Evolutionary conservation across 1,284 basidiomycete genomes (phyloP).

Genomic region (Inonotus hispidus): DNA sequence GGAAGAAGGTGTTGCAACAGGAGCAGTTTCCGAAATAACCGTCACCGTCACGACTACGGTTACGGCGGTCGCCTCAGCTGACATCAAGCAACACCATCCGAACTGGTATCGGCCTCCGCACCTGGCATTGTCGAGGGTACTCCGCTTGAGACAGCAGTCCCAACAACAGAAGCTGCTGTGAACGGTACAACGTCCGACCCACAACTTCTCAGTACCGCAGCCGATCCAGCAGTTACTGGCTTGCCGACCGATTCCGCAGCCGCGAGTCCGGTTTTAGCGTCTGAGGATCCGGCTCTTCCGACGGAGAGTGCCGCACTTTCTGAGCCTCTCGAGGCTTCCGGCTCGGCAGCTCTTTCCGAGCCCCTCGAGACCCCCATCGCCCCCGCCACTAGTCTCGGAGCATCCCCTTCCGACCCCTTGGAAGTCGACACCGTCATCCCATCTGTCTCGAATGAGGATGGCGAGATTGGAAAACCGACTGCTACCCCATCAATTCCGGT

Average conservation of each 20-base stretch:
- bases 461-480: not conserved
- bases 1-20: not conserved
- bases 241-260: not conserved
- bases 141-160: no score
- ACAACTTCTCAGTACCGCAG: no score
- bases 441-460: not conserved
- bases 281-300: not conserved
- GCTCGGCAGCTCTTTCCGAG: not conserved
- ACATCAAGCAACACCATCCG: not conserved
- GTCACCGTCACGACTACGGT: slow-evolving; percentile 14
- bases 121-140: not conserved
- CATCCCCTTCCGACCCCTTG: not conserved
- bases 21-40: not conserved
- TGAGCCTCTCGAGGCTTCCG: not conserved
- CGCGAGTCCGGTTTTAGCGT: not conserved
- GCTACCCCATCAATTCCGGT: no score
- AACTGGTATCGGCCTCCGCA: not conserved
- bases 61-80: not conserved
- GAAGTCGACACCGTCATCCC: not conserved
- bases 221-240: not conserved
- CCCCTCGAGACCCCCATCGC: not conserved
- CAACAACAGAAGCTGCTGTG: not conserved
- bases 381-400: not conserved
- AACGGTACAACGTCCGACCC: not conserved
- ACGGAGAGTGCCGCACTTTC: not conserved